A percentile compares a stretch with the other conserved stretches of the same genome.
Evolutionary conservation across 345 rosid species (phyloP).

Genomic region (Sonneratia caseolaris): DNA sequence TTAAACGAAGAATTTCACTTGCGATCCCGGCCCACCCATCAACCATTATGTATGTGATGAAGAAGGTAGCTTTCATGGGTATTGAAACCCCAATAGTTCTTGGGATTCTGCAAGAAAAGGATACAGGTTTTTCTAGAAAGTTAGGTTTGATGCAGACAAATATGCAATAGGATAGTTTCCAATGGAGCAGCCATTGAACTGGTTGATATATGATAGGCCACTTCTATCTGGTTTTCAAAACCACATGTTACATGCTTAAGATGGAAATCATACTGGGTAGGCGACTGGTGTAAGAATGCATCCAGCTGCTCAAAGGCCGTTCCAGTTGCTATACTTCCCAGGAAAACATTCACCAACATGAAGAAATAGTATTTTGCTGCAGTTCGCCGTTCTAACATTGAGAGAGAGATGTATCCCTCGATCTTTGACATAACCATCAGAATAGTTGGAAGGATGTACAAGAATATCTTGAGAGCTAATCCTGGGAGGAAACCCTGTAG

Average conservation of each 20-base stretch:
- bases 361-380: slow-evolving; percentile 88
- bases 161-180: not conserved
- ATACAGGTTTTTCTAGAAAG: not conserved
- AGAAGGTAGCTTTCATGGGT: slow-evolving; percentile 99
- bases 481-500: slow-evolving; percentile 97
- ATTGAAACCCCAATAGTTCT: slow-evolving; percentile 92
- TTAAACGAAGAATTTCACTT: slow-evolving; percentile 77
- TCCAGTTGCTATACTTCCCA: slow-evolving; percentile 91
- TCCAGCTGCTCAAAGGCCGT: slow-evolving; percentile 85
- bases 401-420: slow-evolving; percentile 76
- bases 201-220: not conserved
- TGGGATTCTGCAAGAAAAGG: slow-evolving; percentile 55
- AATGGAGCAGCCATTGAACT: not conserved
- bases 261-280: slow-evolving; percentile 52
- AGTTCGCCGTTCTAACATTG: slow-evolving; percentile 72
- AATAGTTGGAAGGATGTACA: slow-evolving; percentile 61
- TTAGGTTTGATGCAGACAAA: not conserved
- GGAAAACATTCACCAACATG: slow-evolving; percentile 93
- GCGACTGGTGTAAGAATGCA: slow-evolving; percentile 86
- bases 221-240: not conserved
- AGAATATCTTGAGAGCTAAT: slow-evolving; percentile 78
- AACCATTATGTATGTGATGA: slow-evolving; percentile 86
- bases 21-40: slow-evolving; percentile 99
- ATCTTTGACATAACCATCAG: slow-evolving; percentile 90
- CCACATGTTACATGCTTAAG: not conserved